Base-by-base conservation (phyloP, 1,284 basidiomycete genomes). In the Somion occarium region DNA sequence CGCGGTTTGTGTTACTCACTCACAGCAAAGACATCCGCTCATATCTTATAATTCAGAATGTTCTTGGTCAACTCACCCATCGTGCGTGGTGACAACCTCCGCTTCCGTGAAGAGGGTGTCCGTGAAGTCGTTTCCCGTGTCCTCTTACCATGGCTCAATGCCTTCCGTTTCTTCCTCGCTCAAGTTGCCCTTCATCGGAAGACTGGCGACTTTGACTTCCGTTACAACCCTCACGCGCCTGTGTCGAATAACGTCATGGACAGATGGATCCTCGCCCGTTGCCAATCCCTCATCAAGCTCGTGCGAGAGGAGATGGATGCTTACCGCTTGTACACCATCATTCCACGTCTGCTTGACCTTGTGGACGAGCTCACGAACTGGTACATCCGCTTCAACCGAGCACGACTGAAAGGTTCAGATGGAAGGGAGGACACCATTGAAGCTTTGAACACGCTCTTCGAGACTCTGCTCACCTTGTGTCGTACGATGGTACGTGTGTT, bases 341-440 rank as follows among this genome's bases (percentile, higher is more conserved):
- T 98, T 54, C 93, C 94, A n/a, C 83, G 92, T 25, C 75, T 99
- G 49, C 77, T 98, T 52, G 90, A 92, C 57, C 84, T 99, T 55
- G 82, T 99, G 44, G 93, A 97, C 61, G 97, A 99, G 70, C 78
- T 99, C 53, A 99, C 97, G 44, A 99, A 99, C 69, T 98, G 96
- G 95, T 99, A 99, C 73, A 99, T 99, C 64, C 93, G 97, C 49
- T 99, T 99, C 79, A 99, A 99, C 73, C 86, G 97, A 52, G 87
- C 88, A 59, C 83, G 97, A 25, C 75, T 99, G 53, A 99, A 99
- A 78, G 97, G 97, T 44, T 92, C 97, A 69, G 90, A 93, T 63
- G 92, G 96, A 3, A 75, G 81, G 53, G 88, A 94, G 61, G 96
- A 99, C 65, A 96, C 95, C 7, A 66, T 87, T 15, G 74, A 86